Conservation (phyloP, 164 flowering plant genomes). For the Nelumbo lutea region DNA sequence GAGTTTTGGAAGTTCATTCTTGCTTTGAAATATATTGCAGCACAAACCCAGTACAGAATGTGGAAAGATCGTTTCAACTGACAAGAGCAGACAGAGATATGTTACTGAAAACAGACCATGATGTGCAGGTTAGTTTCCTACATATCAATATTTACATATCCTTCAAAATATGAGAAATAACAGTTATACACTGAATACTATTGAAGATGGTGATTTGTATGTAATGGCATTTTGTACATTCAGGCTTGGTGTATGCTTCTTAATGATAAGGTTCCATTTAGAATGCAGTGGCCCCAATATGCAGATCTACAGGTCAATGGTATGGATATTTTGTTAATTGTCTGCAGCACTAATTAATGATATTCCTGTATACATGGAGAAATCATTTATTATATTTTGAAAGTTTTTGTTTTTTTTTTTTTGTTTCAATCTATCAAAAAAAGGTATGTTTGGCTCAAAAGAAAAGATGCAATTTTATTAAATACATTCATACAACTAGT, state of each 20-base stretch:
- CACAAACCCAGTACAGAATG: constrained; percentile 61
- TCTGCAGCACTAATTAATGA: too few relatives aligned
- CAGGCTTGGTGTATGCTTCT: constrained; percentile 99
- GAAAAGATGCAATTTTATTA: too few relatives aligned
- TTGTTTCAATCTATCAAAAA: too few relatives aligned
- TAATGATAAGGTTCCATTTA: constrained; percentile 84
- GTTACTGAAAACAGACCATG: constrained; percentile 62
- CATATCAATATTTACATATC: neutral
- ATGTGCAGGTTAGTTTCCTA: constrained; percentile 65
- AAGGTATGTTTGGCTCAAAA: too few relatives aligned
- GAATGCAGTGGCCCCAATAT: constrained; percentile 99
- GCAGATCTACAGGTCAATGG: constrained; percentile 94
- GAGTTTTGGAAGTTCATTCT: neutral
- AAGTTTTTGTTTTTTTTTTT: too few relatives aligned
- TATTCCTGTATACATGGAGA: too few relatives aligned
- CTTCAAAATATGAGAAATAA: neutral
- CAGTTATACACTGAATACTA: neutral
- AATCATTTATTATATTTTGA: too few relatives aligned
- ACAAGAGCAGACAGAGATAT: constrained; percentile 72
- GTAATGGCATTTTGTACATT: neutral
- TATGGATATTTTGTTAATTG: constrained; percentile 24
- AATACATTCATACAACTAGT: too few relatives aligned
- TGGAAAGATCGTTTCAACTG: constrained; percentile 79
- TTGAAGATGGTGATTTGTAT: neutral
- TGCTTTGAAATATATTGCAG: constrained; percentile 29